Evolutionary conservation across 2,329 filamentous ascomycete species (phyloP), one percentile per base, ranked within the genome.

Genomic region (Ophioceras dolichostomum): DNA sequence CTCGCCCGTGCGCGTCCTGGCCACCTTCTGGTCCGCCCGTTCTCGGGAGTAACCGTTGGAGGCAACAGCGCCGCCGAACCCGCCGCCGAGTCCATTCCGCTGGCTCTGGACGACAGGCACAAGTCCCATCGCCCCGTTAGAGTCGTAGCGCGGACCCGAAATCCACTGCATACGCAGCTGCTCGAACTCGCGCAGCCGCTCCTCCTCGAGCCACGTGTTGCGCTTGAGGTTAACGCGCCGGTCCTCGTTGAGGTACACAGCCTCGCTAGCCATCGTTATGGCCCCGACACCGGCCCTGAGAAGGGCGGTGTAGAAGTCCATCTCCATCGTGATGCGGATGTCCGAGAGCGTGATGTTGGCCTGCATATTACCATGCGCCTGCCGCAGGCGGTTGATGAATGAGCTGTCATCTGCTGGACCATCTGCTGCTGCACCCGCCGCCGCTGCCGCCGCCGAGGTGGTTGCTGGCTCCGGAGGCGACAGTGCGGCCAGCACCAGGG

Each of bases 231-330:
- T 79, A 36, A 96, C 76, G 2, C 70, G 70, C 29, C 75, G 75
- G 32, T 76, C 89, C 57, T 96, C 89, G 43, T 95, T 94, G 10
- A 98, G 65, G 52, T 94, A 96, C 0, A 96, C 91, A 4, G 89
- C 89, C 57, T 96, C 88, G 49, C 86, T 94, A 1, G 91, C 91
- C 57, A 93, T 89, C 1, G 86, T 94, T 42, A 96, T 76, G 10
- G 89, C 79, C 10, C 79, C 79, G 52, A 95, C 95, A 0, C 91
- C 91, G 26, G 86, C 76, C 41, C 88, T 79, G 3, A 96, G 68
- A 4, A 96, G 65, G 0, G 86, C 83, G 0, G 87, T 94, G 55
- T 96, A 98, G 53, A 96, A 95, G 54, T 98, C 91, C 67, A 96
- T 93, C 39, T 86, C 78, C 65, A 83, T 78, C 31, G 79, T 84